Evolutionary conservation across 139 green algal species (phyloP), one percentile per base, ranked within the genome.

Genomic region (Monoraphidium neglectum): DNA sequence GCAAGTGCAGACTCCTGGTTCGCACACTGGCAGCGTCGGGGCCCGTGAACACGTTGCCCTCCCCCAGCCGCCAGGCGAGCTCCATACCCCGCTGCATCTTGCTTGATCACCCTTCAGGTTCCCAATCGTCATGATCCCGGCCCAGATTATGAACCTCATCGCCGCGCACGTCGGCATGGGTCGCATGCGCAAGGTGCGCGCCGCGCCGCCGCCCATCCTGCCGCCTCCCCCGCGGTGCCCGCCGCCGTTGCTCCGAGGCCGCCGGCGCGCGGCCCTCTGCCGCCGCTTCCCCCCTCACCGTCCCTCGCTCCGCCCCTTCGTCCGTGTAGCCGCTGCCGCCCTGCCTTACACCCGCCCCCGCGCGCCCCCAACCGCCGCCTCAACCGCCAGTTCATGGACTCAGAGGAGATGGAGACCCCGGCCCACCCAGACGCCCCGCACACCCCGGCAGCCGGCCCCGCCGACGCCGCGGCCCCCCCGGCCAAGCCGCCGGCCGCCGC

Each of bases 101-200:
- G 51, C 40, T 46, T 46, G 15, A 24, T 24, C 30, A 43, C 36
- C 53, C 23, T 15, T 51, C 43, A 51, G 10, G 3, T 73, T 72
- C 33, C 65, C 51, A 0, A 24, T 59, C 32, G 61, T 32, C 8
- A 43, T 72, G 73, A 71, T 82, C 78, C 32, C 62, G 8, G 51
- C 8, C 33, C 88, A 93, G 84, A 86, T 94, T 72, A 92, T 84
- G 70, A 94, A 92, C 86, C 70, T 95, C 30, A 91, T 97, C 78
- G 87, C 92, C 57, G 90, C 80, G 21, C 80, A 79, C 24, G 92
- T 96, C 46, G 90, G 89, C 0, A 75, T 96, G 36, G 79, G 88
- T 54, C 87, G 92, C 51, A 88, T 95, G 15, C 92, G 95, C 70
- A 82, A 78, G n/a, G n/a, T n/a, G n/a, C n/a, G n/a, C n/a, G n/a